These are phyloP conservation scores for Domatiomyces globalis DNA, from an alignment of 2,329 filamentous ascomycete genomes.

Conservation along the genomic window DNA sequence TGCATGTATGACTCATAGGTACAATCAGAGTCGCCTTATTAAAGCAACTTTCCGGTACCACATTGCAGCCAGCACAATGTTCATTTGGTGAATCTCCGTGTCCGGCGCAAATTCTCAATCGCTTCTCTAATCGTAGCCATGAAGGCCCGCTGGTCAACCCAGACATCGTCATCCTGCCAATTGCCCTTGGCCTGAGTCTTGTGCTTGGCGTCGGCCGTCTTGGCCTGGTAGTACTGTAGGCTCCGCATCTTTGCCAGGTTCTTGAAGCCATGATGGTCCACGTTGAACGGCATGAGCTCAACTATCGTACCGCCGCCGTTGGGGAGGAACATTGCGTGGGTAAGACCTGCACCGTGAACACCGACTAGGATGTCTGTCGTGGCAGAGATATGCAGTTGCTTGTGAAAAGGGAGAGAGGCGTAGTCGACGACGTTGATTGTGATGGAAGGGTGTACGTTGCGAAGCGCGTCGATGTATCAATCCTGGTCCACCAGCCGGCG, in stretches of 20 bases:
- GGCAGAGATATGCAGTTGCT: slow-evolving; percentile 25
- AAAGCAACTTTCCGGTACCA: too few species aligned
- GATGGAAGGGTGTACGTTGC: slow-evolving; percentile 17
- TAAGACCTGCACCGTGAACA: slow-evolving; percentile 33
- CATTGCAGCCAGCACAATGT: too few species aligned
- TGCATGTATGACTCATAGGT: too few species aligned
- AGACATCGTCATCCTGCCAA: slow-evolving; percentile 20
- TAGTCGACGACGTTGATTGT: slow-evolving; percentile 27
- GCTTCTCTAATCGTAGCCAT: slow-evolving; percentile 2
- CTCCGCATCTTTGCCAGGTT: slow-evolving; percentile 30
- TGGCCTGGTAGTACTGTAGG: slow-evolving; percentile 26
- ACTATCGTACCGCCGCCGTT: too few species aligned
- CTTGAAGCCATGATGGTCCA: slow-evolving; percentile 25
- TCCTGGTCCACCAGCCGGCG: slow-evolving; percentile 23
- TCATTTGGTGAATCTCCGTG: too few species aligned
- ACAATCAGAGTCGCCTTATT: too few species aligned
- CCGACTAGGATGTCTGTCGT: slow-evolving; percentile 31
- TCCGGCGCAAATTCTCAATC: too few species aligned
- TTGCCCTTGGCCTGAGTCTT: slow-evolving; percentile 5
- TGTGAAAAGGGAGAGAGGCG: slow-evolving; percentile 23
- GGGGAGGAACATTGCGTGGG: slow-evolving; percentile 27
- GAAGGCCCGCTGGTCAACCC: slow-evolving; percentile 19
- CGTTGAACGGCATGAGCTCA: too few species aligned
- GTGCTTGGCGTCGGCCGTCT: slow-evolving; percentile 16
- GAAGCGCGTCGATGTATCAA: slow-evolving; percentile 20